Evolutionary conservation across 768 basidiomycete species (phyloP).

Genomic region (Trametes gibbosa): DNA sequence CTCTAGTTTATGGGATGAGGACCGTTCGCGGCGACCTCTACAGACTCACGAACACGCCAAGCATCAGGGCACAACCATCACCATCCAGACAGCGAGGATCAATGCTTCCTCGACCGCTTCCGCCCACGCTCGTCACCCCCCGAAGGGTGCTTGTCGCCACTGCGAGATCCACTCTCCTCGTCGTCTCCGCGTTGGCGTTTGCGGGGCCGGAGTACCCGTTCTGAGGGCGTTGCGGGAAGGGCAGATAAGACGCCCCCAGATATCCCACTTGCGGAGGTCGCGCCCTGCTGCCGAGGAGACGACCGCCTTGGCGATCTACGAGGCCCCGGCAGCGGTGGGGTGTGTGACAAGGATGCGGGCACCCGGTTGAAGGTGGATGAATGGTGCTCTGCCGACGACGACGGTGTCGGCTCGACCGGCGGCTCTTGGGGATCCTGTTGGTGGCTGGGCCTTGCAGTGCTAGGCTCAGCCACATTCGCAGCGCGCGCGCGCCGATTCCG

Average conservation of each 20-base stretch:
- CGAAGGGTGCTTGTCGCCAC: not conserved
- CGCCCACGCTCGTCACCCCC: not conserved
- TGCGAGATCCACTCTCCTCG: not conserved
- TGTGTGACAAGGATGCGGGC: not conserved
- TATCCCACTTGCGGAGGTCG: not conserved
- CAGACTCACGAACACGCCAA: not conserved
- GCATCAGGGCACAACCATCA: not conserved
- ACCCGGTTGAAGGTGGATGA: too few relatives aligned
- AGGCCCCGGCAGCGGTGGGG: too few relatives aligned
- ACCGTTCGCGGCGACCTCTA: too few relatives aligned
- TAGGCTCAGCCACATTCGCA: too few relatives aligned
- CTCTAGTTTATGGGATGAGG: too few relatives aligned
- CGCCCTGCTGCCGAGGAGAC: not conserved
- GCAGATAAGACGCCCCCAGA: not conserved
- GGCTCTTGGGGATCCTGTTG: too few relatives aligned
- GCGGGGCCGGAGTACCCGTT: not conserved
- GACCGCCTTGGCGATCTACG: not conserved
- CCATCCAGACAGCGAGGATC: too few relatives aligned
- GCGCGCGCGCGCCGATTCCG: too few relatives aligned
- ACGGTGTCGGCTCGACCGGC: too few relatives aligned
- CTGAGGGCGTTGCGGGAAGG: not conserved
- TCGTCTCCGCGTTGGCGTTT: constrained; percentile 3
- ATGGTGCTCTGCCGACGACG: too few relatives aligned
- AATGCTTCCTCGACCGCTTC: constrained; percentile 1
- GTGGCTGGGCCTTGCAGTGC: too few relatives aligned